These are phyloP conservation scores for Tephrocybe sp. DNA, from an alignment of 768 basidiomycete genomes.

Conservation along the genomic window DNA sequence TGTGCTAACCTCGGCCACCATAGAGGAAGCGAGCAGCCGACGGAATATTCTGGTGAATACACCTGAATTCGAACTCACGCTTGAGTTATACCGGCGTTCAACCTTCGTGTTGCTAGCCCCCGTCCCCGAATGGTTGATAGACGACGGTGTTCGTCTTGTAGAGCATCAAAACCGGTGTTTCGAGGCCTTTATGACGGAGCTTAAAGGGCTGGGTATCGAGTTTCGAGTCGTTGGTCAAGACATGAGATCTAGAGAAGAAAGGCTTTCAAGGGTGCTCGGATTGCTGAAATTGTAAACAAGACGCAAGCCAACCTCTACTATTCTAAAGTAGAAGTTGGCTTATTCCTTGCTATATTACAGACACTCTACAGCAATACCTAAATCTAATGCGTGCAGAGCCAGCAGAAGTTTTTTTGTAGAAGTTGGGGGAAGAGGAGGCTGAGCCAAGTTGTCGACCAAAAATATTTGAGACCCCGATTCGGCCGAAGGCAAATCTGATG, in stretches of 20 bases:
- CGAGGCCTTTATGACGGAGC: slow-evolving; percentile 35
- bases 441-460: too few species aligned
- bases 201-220: slow-evolving; percentile 41
- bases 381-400: too few species aligned
- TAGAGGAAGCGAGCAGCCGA: slow-evolving; percentile 34
- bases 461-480: too few species aligned
- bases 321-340: too few species aligned
- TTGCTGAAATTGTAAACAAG: slow-evolving; percentile 7
- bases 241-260: slow-evolving; percentile 39
- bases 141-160: slow-evolving; percentile 61
- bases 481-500: too few species aligned
- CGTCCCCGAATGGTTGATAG: slow-evolving; percentile 58
- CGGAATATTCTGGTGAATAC: slow-evolving; percentile 33
- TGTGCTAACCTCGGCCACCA: slow-evolving; percentile 41
- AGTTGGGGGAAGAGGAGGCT: too few species aligned
- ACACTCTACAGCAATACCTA: too few species aligned
- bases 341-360: too few species aligned
- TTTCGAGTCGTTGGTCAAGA: slow-evolving; percentile 48
- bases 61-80: slow-evolving; percentile 38
- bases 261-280: slow-evolving; percentile 26
- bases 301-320: too few species aligned
- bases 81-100: slow-evolving; percentile 45
- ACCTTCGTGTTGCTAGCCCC: slow-evolving; percentile 56
- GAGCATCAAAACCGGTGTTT: slow-evolving; percentile 46
- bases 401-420: too few species aligned